These are phyloP conservation scores for Hanseniaspora singularis DNA, from an alignment of 805 yeast genomes.

Conservation along the genomic window DNA sequence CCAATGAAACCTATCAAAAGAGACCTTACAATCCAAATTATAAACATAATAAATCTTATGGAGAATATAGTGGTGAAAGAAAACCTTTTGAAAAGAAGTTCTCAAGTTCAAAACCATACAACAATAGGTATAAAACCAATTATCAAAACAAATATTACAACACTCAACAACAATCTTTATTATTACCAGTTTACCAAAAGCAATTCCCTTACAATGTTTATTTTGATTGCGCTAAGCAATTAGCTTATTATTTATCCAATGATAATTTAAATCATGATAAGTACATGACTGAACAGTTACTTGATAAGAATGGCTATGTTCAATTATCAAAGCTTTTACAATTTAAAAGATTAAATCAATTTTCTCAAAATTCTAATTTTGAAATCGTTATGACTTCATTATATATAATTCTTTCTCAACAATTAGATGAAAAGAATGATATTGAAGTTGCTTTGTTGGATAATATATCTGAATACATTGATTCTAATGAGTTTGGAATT, in stretches of 20 bases:
- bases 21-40: neutral
- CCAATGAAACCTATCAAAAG: constrained; percentile 7
- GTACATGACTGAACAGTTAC: constrained; percentile 33
- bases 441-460: constrained; percentile 10
- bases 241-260: constrained; percentile 80
- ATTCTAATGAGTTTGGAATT: constrained; percentile 7
- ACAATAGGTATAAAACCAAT: constrained; percentile 15
- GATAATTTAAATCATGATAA: constrained; percentile 81
- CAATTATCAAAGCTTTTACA: constrained; percentile 48
- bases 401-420: constrained; percentile 22
- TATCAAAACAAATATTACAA: constrained; percentile 18
- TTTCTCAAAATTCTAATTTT: constrained; percentile 36
- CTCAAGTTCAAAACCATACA: constrained; percentile 2
- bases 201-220: constrained; percentile 22
- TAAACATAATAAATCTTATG: neutral
- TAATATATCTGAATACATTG: constrained; percentile 11
- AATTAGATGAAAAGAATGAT: constrained; percentile 1
- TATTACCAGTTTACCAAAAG: constrained; percentile 12
- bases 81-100: constrained; percentile 15
- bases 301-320: constrained; percentile 60
- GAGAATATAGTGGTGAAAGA: neutral
- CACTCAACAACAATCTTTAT: constrained; percentile 19
- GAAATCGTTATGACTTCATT: constrained; percentile 25
- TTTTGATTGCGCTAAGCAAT: constrained; percentile 38
- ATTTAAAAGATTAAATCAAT: constrained; percentile 60